Evolutionary conservation across 75 land plant species (phyloP).

Genomic region (Ceratopteris richardii): DNA sequence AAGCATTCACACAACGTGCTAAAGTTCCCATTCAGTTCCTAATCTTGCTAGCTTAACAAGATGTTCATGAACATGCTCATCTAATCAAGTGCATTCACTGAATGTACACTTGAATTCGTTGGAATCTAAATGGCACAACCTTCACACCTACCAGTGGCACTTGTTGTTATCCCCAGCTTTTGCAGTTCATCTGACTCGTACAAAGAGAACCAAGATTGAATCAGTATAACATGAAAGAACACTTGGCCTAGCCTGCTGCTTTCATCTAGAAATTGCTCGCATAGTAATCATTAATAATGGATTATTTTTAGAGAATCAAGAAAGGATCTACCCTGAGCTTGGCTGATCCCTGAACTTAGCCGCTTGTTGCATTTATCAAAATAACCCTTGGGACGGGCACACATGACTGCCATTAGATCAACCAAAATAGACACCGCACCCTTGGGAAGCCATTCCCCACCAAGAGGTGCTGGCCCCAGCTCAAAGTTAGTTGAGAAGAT

Average conservation of each 20-base stretch:
- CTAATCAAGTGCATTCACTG: too few relatives aligned
- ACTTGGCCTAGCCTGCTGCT: too few relatives aligned
- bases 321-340: slow-evolving; percentile 42
- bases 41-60: too few relatives aligned
- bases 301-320: too few relatives aligned
- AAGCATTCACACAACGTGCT: too few relatives aligned
- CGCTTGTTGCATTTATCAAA: slow-evolving; percentile 72
- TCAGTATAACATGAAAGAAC: too few relatives aligned
- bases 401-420: slow-evolving; percentile 71
- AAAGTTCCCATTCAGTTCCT: too few relatives aligned
- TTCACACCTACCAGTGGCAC: slow-evolving; percentile 54
- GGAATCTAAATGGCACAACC: too few relatives aligned
- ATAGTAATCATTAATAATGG: too few relatives aligned
- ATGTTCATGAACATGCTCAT: too few relatives aligned
- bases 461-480: slow-evolving; percentile 76
- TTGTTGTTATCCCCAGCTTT: slow-evolving; percentile 68
- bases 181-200: slow-evolving; percentile 57
- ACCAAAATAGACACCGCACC: slow-evolving; percentile 75
- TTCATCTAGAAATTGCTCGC: too few relatives aligned
- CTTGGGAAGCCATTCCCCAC: slow-evolving; percentile 96
- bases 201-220: slow-evolving; percentile 8
- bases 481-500: slow-evolving; percentile 32
- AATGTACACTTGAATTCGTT: too few relatives aligned
- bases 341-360: slow-evolving; percentile 53
- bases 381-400: slow-evolving; percentile 79